These are phyloP conservation scores for Pleurotus pulmonarius DNA, from an alignment of 768 basidiomycete species.

Conservation along the genomic window DNA sequence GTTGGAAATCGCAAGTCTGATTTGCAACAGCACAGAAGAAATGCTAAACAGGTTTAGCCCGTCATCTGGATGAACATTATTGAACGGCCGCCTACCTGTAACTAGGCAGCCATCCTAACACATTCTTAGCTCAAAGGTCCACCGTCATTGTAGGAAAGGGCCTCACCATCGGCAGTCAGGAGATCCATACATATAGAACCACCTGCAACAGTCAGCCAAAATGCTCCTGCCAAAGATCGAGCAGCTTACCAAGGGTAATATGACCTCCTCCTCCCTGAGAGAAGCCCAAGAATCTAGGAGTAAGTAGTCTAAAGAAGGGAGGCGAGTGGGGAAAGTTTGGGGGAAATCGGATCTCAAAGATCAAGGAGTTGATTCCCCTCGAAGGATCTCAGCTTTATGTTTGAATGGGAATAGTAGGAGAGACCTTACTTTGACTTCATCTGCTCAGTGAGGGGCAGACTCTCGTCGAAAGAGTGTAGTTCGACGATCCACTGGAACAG, in stretches of 20 bases:
- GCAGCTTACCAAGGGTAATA: constrained; percentile 50
- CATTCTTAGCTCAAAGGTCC: neutral
- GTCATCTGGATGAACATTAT: neutral
- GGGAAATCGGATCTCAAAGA: constrained; percentile 73
- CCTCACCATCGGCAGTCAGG: constrained; percentile 56
- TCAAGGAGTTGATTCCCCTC: constrained; percentile 58
- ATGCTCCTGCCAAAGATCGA: neutral
- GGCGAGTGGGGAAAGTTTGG: constrained; percentile 63
- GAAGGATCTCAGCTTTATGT: neutral
- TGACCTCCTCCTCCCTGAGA: constrained; percentile 69
- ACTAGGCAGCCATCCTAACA: constrained; percentile 61
- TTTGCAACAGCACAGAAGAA: constrained; percentile 55
- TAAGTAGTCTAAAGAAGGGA: constrained; percentile 74
- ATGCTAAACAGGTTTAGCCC: constrained; percentile 25
- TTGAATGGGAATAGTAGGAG: neutral
- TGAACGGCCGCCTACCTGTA: constrained; percentile 39
- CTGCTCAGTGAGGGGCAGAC: constrained; percentile 59
- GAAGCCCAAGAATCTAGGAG: constrained; percentile 70
- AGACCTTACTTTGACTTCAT: constrained; percentile 41
- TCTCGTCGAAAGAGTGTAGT: constrained; percentile 63
- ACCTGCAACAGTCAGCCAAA: constrained; percentile 28
- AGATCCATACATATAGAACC: constrained; percentile 78
- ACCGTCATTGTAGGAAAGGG: neutral
- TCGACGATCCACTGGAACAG: constrained; percentile 74
- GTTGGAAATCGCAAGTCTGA: constrained; percentile 67